Evolutionary conservation across 2,329 filamentous ascomycete species (phyloP), one percentile per base, ranked within the genome.

Genomic region (Rutstroemia sydowiana): DNA sequence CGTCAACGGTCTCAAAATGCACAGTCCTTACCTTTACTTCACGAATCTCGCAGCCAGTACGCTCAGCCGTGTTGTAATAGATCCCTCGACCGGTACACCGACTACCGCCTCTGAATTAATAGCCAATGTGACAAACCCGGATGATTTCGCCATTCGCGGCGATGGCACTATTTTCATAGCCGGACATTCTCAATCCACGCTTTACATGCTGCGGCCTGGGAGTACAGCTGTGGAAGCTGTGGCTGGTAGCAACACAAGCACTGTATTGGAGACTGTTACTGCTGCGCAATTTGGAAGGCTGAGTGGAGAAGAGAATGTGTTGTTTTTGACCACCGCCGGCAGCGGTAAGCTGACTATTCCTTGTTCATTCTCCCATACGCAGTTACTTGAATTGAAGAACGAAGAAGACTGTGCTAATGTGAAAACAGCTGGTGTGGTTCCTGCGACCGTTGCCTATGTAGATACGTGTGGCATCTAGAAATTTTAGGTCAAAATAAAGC

Each of bases 1-100:
- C 1, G 55, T 60, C 32, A 61, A 66, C 20, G 64, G 63, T n/a
- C 31, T 65, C 18, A 55, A 65, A 58, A 56, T 64, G 18, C 50
- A 53, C 2, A 47, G 52, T 10, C 30, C 42, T 8, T 53, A 48
- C 21, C 58, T 65, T 3, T 66, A 63, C 53, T 65, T 57, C 40
- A 55, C 59, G 21, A 66, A 66, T 26, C 47, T 58, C 11, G 58
- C 53, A 2, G 20, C 14, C 20, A 47, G n/a, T 11, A 52, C 43
- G 1, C 32, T 52, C 4, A 39, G 37, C 20, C 39, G 32, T 26
- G 34, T 46, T 26, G 32, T n/a, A 16, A 39, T 51, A 14, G 42
- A 21, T 5, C 42, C 26, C 20, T 16, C 18, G 13, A 47, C 34
- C 28, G 42, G 23, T 11, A 23, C 31, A 3, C 43, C 42, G 5